Evolutionary conservation across 768 basidiomycete species (phyloP).

Genomic region (Russula dissimulans): DNA sequence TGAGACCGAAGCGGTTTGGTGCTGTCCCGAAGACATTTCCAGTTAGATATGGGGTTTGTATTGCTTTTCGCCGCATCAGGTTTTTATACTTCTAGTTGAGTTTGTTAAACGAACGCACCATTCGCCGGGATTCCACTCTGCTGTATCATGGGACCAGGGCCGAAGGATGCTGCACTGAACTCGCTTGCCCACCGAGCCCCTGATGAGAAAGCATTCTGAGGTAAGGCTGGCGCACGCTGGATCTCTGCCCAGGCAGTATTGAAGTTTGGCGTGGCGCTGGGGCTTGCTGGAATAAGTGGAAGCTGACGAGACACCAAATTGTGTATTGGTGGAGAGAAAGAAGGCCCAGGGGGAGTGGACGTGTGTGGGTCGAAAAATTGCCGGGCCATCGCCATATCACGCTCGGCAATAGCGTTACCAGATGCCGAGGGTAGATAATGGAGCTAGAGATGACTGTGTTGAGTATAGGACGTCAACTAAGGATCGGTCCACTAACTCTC

Average conservation of each 20-base stretch:
- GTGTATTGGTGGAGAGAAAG: slow-evolving; percentile 28
- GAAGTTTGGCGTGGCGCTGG: background rate
- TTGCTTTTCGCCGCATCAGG: slow-evolving; percentile 2
- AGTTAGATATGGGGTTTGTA: background rate
- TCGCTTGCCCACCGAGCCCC: slow-evolving; percentile 22
- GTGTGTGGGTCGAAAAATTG: slow-evolving; percentile 61
- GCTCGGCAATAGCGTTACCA: slow-evolving; percentile 41
- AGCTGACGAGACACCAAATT: slow-evolving; percentile 25
- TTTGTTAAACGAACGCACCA: background rate
- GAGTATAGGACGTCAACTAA: background rate
- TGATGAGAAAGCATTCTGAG: background rate
- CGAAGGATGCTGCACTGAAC: slow-evolving; percentile 8
- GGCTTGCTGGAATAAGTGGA: slow-evolving; percentile 25
- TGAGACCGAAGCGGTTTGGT: slow-evolving; percentile 19
- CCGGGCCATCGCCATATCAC: slow-evolving; percentile 64
- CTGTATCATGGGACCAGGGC: background rate
- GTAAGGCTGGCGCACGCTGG: background rate
- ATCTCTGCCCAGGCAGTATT: slow-evolving; percentile 13
- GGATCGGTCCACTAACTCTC: slow-evolving; percentile 35
- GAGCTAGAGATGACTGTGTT: slow-evolving; percentile 36
- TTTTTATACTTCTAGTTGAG: background rate
- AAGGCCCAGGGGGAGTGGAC: slow-evolving; percentile 28
- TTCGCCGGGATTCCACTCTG: background rate
- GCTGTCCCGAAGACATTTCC: slow-evolving; percentile 13
- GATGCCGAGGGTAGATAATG: slow-evolving; percentile 65